phyloP scores from a whole-genome alignment of 768 basidiomycete species.

The Collybia mongolica region DNA sequence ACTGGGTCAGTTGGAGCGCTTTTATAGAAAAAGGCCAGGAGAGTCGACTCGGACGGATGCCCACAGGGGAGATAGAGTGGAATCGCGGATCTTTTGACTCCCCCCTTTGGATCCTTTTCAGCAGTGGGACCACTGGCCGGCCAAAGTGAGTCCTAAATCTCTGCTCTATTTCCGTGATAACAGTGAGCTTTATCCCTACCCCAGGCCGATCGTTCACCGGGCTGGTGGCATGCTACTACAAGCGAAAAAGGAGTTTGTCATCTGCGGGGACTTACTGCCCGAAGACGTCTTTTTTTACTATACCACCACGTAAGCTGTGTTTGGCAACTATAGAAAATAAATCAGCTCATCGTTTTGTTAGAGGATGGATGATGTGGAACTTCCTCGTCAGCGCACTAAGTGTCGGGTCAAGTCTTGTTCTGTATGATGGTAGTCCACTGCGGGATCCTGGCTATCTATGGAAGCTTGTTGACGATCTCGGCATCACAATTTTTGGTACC shows the following conservation, averaged over 20 bases:
- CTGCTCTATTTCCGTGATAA: too few relatives aligned
- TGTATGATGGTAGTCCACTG: conserved; percentile 82
- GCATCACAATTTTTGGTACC: conserved; percentile 79
- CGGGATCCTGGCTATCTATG: conserved; percentile 65
- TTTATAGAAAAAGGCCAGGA: conserved; percentile 49
- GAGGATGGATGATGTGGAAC: conserved; percentile 94
- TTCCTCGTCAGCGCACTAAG: conserved; percentile 69
- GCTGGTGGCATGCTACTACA: conserved; percentile 79
- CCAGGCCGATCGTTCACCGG: conserved; percentile 75
- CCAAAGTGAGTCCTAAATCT: conserved; percentile 48
- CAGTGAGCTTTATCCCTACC: conserved; percentile 7
- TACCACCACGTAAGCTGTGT: conserved; percentile 63
- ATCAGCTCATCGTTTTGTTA: conserved; percentile 23
- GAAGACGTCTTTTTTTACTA: conserved; percentile 83
- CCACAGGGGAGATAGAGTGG: conserved; percentile 64
- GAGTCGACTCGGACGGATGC: conserved; percentile 44
- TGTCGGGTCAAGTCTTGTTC: conserved; percentile 66
- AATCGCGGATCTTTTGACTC: conserved; percentile 61
- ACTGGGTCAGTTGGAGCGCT: conserved; percentile 54
- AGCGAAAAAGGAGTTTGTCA: conserved; percentile 66
- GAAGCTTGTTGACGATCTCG: conserved; percentile 64
- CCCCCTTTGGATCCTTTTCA: conserved; percentile 87
- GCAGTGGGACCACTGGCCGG: conserved; percentile 78
- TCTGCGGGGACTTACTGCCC: conserved; percentile 63
- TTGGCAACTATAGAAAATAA: not conserved